phyloP scores from a whole-genome alignment of 2,329 filamentous ascomycete species.

The Epichloe baconii region DNA sequence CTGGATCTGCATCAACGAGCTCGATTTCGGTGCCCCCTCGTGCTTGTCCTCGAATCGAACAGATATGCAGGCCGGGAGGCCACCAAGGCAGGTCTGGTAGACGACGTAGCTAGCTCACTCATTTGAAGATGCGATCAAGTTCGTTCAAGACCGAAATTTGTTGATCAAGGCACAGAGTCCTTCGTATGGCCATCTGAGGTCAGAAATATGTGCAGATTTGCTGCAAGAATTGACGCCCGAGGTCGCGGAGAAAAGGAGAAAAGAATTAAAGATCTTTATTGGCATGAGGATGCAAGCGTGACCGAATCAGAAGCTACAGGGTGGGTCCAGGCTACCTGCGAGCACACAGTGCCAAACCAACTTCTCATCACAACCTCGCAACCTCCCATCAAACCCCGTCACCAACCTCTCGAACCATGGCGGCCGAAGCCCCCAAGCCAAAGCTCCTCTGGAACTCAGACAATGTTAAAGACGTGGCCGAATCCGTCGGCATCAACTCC shows the following conservation, averaged over 20 bases:
- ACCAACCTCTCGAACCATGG: constrained; percentile 15
- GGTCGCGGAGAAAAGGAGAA: constrained; percentile 32
- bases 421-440: constrained; percentile 29
- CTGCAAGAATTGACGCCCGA: constrained; percentile 45
- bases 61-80: constrained; percentile 54
- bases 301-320: too few species aligned
- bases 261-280: constrained; percentile 11
- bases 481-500: constrained; percentile 77
- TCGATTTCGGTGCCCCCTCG: constrained; percentile 65
- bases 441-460: constrained; percentile 85
- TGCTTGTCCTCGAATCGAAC: constrained; percentile 65
- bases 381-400: neutral
- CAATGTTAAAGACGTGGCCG: constrained; percentile 89
- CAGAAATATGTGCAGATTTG: constrained; percentile 62
- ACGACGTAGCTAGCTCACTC: constrained; percentile 42
- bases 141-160: constrained; percentile 47
- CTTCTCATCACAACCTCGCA: neutral
- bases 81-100: constrained; percentile 52
- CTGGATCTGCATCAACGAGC: constrained; percentile 60
- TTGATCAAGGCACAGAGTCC: constrained; percentile 47
- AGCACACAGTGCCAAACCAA: neutral
- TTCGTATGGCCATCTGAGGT: constrained; percentile 58
- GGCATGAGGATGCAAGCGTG: too few species aligned
- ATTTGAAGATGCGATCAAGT: constrained; percentile 45
- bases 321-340: too few species aligned